phyloP scores from a whole-genome alignment of 2,329 filamentous ascomycete genomes.

The Raffaelea ambrosiae region DNA sequence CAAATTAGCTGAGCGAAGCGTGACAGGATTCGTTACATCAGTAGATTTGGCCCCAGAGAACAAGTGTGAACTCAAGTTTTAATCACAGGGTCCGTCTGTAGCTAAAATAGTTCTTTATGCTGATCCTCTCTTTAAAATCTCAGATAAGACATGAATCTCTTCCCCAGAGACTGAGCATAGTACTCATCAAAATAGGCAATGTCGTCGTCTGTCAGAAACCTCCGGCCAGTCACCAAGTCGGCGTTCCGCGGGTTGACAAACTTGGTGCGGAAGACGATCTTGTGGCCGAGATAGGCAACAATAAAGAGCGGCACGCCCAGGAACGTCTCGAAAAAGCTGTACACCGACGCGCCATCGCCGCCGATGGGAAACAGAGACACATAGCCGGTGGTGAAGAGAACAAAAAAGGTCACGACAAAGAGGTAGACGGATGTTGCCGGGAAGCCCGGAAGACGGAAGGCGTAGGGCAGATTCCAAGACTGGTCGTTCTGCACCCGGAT shows the following conservation, averaged over 20 bases:
- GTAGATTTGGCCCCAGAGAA: too few species aligned
- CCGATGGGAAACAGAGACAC: constrained; percentile 8
- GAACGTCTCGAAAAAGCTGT: constrained; percentile 10
- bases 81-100: too few species aligned
- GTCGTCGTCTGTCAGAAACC: constrained; percentile 6
- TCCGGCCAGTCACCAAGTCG: constrained; percentile 9
- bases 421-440: constrained; percentile 6
- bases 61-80: too few species aligned
- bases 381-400: constrained; percentile 7
- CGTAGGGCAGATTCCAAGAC: constrained; percentile 5
- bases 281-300: constrained; percentile 6
- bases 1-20: too few species aligned
- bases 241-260: constrained; percentile 8
- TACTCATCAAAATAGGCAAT: constrained; percentile 8
- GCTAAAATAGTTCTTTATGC: too few species aligned
- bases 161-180: constrained; percentile 6
- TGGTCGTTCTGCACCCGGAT: constrained; percentile 8
- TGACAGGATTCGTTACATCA: too few species aligned
- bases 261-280: constrained; percentile 9
- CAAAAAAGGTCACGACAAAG: constrained; percentile 6
- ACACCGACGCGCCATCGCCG: constrained; percentile 2
- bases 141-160: constrained; percentile 5
- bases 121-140: too few species aligned
- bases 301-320: constrained; percentile 9
- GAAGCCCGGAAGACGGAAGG: constrained; percentile 8